A percentile compares a stretch with the other conserved stretches of the same genome.
Evolutionary conservation across 23 red algal species (phyloP).

Genomic region (Gracilariopsis chorda): DNA sequence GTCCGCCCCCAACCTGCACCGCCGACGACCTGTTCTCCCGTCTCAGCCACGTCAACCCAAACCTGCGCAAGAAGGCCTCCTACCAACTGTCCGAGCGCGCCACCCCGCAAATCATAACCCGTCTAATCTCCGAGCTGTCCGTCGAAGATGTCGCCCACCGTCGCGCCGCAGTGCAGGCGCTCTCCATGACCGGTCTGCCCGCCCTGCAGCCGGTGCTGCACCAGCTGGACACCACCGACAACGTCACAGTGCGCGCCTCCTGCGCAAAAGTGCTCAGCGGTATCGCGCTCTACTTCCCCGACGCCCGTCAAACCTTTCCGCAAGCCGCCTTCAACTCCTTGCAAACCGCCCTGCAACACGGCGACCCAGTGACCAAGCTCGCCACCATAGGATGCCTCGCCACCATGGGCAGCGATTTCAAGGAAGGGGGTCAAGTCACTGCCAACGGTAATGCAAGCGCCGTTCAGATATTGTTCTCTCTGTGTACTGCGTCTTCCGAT

Average conservation of each 20-base stretch:
- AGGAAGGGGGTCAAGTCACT: neutral
- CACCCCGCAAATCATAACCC: slow-evolving; percentile 18
- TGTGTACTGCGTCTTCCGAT: neutral
- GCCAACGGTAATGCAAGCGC: slow-evolving; percentile 10
- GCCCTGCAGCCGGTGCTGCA: slow-evolving; percentile 12
- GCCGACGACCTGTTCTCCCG: slow-evolving; percentile 27
- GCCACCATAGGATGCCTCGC: slow-evolving; percentile 45
- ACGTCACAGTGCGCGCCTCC: slow-evolving; percentile 48
- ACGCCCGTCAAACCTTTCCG: slow-evolving; percentile 21
- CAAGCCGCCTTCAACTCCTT: slow-evolving; percentile 17
- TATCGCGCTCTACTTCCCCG: slow-evolving; percentile 42
- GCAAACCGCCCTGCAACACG: neutral
- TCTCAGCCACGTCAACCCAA: slow-evolving; percentile 56
- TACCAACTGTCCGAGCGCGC: slow-evolving; percentile 13
- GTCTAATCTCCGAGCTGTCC: slow-evolving; percentile 23
- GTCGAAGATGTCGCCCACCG: slow-evolving; percentile 29
- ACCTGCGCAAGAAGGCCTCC: slow-evolving; percentile 58
- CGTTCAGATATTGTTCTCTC: neutral
- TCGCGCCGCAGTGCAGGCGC: slow-evolving; percentile 61
- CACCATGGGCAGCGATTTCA: slow-evolving; percentile 41
- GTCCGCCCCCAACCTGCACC: neutral
- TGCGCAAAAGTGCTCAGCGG: slow-evolving; percentile 44
- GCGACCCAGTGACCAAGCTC: slow-evolving; percentile 61
- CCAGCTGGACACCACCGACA: neutral
- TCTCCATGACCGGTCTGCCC: slow-evolving; percentile 51